Conservation (phyloP, 805 yeast species). For the Saccharomycopsis fermentans region DNA sequence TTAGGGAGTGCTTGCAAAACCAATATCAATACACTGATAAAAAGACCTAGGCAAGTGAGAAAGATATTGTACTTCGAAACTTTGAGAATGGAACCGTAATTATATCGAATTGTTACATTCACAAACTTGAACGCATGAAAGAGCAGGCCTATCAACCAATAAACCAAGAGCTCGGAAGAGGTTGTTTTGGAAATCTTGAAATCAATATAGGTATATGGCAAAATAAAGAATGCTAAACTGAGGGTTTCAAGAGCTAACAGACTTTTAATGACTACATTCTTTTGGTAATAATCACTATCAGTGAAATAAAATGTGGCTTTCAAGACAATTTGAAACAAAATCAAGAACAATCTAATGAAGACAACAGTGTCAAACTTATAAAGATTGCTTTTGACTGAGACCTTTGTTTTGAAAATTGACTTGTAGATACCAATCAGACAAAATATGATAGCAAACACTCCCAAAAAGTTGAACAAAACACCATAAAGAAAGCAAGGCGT, state of each 20-base stretch:
- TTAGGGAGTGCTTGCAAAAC: conserved; percentile 31
- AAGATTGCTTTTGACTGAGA: conserved; percentile 20
- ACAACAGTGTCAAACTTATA: conserved; percentile 29
- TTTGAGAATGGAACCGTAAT: conserved; percentile 24
- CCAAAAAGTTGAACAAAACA: conserved; percentile 32
- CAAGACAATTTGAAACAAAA: conserved; percentile 25
- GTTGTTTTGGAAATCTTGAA: conserved; percentile 57
- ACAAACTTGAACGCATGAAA: conserved; percentile 37
- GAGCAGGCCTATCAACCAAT: conserved; percentile 56
- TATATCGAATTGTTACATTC: conserved; percentile 29
- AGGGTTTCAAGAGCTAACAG: conserved; percentile 31
- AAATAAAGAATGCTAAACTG: conserved; percentile 39
- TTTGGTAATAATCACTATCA: conserved; percentile 19
- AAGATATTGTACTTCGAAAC: conserved; percentile 22
- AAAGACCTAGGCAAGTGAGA: conserved; percentile 26
- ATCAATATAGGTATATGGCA: conserved; percentile 59
- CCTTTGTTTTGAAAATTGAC: conserved; percentile 13
- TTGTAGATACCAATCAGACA: conserved; percentile 32
- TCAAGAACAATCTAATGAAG: conserved; percentile 26
- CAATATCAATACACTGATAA: conserved; percentile 26
- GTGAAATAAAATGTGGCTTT: conserved; percentile 21
- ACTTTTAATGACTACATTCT: conserved; percentile 22
- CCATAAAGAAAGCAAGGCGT: conserved; percentile 55
- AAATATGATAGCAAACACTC: conserved; percentile 32
- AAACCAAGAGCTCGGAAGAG: conserved; percentile 56